A percentile compares a stretch with the other conserved stretches of the same genome.
phyloP scores from a whole-genome alignment of 768 basidiomycete species.

The Kwoniella shandongensis region DNA sequence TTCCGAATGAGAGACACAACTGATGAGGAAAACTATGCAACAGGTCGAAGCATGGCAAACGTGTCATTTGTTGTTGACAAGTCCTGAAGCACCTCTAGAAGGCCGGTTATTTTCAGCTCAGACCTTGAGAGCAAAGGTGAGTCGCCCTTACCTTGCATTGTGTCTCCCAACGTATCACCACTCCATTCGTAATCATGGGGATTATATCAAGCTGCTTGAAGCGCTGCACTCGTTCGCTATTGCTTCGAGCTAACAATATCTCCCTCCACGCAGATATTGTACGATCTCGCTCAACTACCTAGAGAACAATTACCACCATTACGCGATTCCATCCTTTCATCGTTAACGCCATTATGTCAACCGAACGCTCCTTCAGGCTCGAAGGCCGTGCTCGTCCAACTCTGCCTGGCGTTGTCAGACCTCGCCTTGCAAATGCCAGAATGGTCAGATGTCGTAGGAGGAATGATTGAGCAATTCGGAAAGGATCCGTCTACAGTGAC shows the following conservation, averaged over 20 bases:
- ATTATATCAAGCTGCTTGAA: no score
- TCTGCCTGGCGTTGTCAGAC: slow-evolving; percentile 85
- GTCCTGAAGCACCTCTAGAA: slow-evolving; percentile 70
- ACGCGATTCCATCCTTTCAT: slow-evolving; percentile 79
- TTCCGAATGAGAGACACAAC: not conserved
- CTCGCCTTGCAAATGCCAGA: slow-evolving; percentile 78
- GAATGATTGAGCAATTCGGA: slow-evolving; percentile 82
- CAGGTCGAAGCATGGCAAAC: slow-evolving; percentile 96
- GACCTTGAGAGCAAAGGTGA: slow-evolving; percentile 89
- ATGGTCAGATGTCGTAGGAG: slow-evolving; percentile 78
- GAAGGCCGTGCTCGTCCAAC: slow-evolving; percentile 78
- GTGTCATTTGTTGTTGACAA: slow-evolving; percentile 84
- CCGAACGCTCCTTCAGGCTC: slow-evolving; percentile 65
- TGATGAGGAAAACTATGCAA: not conserved
- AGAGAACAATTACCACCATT: slow-evolving; percentile 69
- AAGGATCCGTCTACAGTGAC: slow-evolving; percentile 79
- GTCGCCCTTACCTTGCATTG: slow-evolving; percentile 40
- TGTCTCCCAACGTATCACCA: no score
- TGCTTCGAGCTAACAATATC: not conserved
- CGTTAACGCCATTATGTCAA: slow-evolving; percentile 63
- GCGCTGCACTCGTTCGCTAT: no score
- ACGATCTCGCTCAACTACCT: slow-evolving; percentile 88
- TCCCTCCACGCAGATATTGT: slow-evolving; percentile 68
- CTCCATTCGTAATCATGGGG: no score
- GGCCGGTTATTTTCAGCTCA: slow-evolving; percentile 94